Percentiles rank a stretch among this genome's conserved stretches.
phyloP scores from a whole-genome alignment of 805 yeast genomes.

The Metschnikowia baotianmanensis region DNA sequence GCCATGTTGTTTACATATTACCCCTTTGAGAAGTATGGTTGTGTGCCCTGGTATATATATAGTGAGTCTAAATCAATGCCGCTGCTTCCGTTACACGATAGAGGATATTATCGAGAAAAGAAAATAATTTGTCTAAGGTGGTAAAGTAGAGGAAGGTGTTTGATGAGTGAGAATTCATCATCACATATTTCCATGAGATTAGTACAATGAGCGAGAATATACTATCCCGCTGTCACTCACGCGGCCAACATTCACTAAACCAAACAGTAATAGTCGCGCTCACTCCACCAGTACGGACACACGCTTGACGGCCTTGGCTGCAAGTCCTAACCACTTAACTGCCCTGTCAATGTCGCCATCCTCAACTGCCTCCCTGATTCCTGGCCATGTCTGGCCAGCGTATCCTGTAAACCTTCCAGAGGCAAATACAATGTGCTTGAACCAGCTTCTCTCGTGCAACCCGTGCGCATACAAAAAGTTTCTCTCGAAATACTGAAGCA shows the following conservation, averaged over 20 bases:
- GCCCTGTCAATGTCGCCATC: slow-evolving; percentile 44
- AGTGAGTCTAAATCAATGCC: too few relatives aligned
- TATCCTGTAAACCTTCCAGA: slow-evolving; percentile 53
- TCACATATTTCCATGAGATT: too few relatives aligned
- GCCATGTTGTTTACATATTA: slow-evolving; percentile 5
- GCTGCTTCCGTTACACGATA: too few relatives aligned
- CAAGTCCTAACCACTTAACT: slow-evolving; percentile 44
- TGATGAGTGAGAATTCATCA: too few relatives aligned
- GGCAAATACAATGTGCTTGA: slow-evolving; percentile 62
- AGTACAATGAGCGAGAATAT: too few relatives aligned
- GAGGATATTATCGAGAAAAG: too few relatives aligned
- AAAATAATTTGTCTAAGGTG: too few relatives aligned
- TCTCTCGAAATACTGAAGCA: slow-evolving; percentile 49
- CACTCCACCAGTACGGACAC: slow-evolving; percentile 14
- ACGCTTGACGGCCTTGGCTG: slow-evolving; percentile 37
- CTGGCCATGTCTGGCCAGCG: slow-evolving; percentile 55
- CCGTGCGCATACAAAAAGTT: slow-evolving; percentile 49
- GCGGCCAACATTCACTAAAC: too few relatives aligned
- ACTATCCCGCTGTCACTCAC: background rate
- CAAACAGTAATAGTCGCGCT: too few relatives aligned
- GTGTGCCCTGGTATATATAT: too few relatives aligned
- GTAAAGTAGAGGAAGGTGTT: too few relatives aligned
- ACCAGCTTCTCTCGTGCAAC: slow-evolving; percentile 52
- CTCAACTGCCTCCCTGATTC: slow-evolving; percentile 53
- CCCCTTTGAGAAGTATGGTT: slow-evolving; percentile 2